Percentiles rank a stretch among this genome's conserved stretches.
Evolutionary conservation across 345 rosid species (phyloP).

Genomic region (Bruguiera parviflora): DNA sequence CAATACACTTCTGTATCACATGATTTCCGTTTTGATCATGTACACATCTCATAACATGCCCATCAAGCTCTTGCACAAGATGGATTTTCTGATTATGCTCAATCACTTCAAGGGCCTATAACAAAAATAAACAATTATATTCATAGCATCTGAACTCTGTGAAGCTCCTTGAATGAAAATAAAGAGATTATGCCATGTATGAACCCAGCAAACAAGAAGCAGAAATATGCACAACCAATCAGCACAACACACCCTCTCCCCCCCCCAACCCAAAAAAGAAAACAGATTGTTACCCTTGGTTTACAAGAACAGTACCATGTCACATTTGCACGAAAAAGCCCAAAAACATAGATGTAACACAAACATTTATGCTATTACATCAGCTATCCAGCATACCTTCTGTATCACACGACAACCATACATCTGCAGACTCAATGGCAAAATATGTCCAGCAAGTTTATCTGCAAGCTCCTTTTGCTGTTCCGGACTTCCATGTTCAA

Average conservation of each 20-base stretch:
- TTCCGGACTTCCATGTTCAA: conserved; percentile 81
- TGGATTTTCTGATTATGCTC: conserved; percentile 78
- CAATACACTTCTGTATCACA: conserved; percentile 94
- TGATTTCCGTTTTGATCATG: conserved; percentile 98
- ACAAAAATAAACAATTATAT: conserved; percentile 8
- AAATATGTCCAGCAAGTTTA: conserved; percentile 82
- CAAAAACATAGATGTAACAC: not conserved
- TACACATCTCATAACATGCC: conserved; percentile 86
- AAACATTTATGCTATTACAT: not conserved
- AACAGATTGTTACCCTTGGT: too few relatives aligned
- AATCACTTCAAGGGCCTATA: conserved; percentile 93
- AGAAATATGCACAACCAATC: too few relatives aligned
- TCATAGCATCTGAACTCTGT: not conserved
- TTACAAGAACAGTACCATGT: too few relatives aligned
- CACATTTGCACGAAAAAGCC: too few relatives aligned
- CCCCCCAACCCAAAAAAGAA: too few relatives aligned
- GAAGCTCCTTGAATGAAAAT: not conserved
- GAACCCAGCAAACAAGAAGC: not conserved
- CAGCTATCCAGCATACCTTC: conserved; percentile 46
- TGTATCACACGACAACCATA: conserved; percentile 99
- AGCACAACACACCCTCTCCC: too few relatives aligned
- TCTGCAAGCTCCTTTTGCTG: conserved; percentile 84
- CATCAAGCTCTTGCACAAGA: conserved; percentile 83
- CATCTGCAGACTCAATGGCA: conserved; percentile 94
- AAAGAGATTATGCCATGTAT: not conserved